Base-by-base conservation (phyloP, 2,329 filamentous ascomycete species). In the Fusarium fracticaudum region DNA sequence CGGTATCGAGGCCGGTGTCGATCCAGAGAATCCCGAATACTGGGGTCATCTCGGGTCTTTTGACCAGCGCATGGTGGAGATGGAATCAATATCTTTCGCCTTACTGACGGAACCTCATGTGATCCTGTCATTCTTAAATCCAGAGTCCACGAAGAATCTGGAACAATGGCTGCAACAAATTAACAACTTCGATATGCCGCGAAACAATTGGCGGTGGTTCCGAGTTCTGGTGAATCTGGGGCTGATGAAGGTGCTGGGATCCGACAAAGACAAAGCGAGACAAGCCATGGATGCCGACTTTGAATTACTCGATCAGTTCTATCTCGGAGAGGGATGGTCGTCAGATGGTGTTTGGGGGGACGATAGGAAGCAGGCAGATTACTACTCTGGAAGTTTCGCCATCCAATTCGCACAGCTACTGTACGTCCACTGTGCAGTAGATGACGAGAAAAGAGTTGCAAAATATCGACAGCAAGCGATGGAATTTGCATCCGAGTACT, bases 41-140 rank as follows among this genome's bases (percentile, higher is more conserved):
- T 89, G 87, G 87, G 87, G 86, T 0, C 76, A 80, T 7, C 81
- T 88, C 2, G 77, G 79, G 1, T 76, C 86, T 15, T 80, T 80
- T 11, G 86, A 88, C 60, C 87, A 89, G 72, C 78, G 87, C 4
- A 89, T 88, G 87, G 87, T 89, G 2, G 87, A 89, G 70, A 83
- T 86, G 59, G 87, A 89, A 71, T 85, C 85, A 15, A 81, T 88
- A 15, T 83, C 86, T 1, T 87, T 85, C 72, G 85, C 86, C 1
- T 77, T 89, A 2, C 78, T 88, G 2, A 76, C 80, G 8, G 83
- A 85, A 0, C 86, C 86, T 3, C 73, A 80, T 3, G 60, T n/a
- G 9, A 72, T 78, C 1, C 82, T 86, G 69, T 80, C 78, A 29
- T 70, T 73, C 1, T 71, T 85, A 12, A 77, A 63, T 2, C 54